Evolutionary conservation across 768 basidiomycete genomes (phyloP).

Genomic region (Mycena capillaripes): DNA sequence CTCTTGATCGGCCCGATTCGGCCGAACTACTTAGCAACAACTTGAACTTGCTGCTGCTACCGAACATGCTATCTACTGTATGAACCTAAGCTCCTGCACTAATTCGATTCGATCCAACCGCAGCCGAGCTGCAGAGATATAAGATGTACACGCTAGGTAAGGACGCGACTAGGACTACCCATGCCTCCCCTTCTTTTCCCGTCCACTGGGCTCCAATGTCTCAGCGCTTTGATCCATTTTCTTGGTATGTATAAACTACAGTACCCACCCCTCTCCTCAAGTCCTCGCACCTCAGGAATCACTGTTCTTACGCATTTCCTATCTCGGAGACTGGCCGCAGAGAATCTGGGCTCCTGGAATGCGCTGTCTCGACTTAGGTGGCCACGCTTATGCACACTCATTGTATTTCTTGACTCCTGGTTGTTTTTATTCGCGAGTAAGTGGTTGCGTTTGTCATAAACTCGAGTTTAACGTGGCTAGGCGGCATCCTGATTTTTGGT

Average conservation of each 20-base stretch:
- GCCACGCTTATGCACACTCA: conserved; percentile 22
- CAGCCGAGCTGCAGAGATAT: conserved; percentile 5
- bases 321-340: conserved; percentile 4
- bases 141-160: conserved; percentile 11
- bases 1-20: background rate
- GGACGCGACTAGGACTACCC: background rate
- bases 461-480: background rate
- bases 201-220: conserved; percentile 41
- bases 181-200: conserved; percentile 39
- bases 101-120: background rate
- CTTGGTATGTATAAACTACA: conserved; percentile 38
- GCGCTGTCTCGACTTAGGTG: background rate
- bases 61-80: background rate
- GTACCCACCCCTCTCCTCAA: background rate
- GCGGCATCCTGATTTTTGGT: conserved; percentile 17
- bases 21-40: background rate
- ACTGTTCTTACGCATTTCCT: conserved; percentile 24
- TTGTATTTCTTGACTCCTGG: conserved; percentile 19
- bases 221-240: conserved; percentile 46
- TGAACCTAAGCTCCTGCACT: background rate
- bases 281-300: conserved; percentile 1
- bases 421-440: conserved; percentile 14
- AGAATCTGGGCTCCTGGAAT: conserved; percentile 12
- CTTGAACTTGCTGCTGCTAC: background rate
- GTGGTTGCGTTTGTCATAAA: background rate